Evolutionary conservation across 306 rosid species (phyloP), one percentile per base, ranked within the genome.

Genomic region (Purshia tridentata): DNA sequence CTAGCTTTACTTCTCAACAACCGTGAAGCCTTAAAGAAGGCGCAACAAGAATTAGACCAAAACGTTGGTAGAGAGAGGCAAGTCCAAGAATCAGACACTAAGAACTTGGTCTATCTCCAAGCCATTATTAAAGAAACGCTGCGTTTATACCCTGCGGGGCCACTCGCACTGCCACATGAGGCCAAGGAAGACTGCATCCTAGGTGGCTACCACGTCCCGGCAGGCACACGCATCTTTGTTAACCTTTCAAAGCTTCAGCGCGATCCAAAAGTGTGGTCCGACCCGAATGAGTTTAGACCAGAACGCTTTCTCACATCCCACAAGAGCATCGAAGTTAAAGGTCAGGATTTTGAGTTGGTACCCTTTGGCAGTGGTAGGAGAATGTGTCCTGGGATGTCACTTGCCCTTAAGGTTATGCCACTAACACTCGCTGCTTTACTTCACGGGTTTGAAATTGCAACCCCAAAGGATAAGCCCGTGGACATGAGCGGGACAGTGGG

Each of bases 1-100:
- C 42, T 64, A 37, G 18, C 78, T 40, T 35, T 74, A 9, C 78
- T 74, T 37, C 72, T 74, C 64, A 74, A 74, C 78, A 40, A 53
- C 57, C 63, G 35, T 1, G 13, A 13, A 29, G 35, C 46, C 12
- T 55, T 74, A 4, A 42, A 74, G 10, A 74, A 53, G 54, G 65
- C 51, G 8, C 72, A 65, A 42, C 13, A 51, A 35, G 78, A 74
- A 35, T 4, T 74, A 7, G 72, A 74, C 46, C 19, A 12, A 13
- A 20, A 40, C 2, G 64, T 74, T 23, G 77, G 77, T 39, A 53
- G 40, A 42, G 65, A 53, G 4, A 51, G 54, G 57, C 19, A 15
- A 2, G 72, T 74, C 8, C 15, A 64, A 8, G 72, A 74, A 52
- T 74, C 72, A 41, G 65, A 74, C 11, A 54, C 54, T 46, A 45